These are phyloP conservation scores for Pseudocercospora macadamiae DNA, from an alignment of 2,329 filamentous ascomycete genomes.

Conservation along the genomic window DNA sequence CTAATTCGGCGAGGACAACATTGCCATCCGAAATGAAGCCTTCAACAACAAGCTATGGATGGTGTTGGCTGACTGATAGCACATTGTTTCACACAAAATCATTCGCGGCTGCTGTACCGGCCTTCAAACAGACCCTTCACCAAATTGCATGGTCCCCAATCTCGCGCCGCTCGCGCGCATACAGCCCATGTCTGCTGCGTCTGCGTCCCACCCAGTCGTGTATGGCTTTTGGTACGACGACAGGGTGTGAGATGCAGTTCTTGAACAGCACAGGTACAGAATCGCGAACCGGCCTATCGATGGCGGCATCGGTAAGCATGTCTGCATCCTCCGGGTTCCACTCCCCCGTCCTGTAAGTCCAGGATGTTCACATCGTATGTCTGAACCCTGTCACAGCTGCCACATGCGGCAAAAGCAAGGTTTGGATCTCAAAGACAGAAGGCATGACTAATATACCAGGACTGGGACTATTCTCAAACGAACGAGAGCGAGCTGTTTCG, in stretches of 20 bases:
- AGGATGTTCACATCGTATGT: not conserved
- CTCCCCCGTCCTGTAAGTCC: not conserved
- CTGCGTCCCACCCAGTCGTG: slow-evolving; percentile 56
- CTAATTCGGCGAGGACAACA: slow-evolving; percentile 84
- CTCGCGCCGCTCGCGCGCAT: slow-evolving; percentile 77
- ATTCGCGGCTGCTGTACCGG: slow-evolving; percentile 61
- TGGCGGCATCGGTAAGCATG: slow-evolving; percentile 84
- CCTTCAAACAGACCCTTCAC: not conserved
- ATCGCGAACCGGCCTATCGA: slow-evolving; percentile 90
- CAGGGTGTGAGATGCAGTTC: slow-evolving; percentile 85
- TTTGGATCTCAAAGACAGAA: slow-evolving; percentile 48
- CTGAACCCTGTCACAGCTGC: not conserved
- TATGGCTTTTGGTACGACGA: slow-evolving; percentile 63
- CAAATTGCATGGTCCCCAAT: slow-evolving; percentile 66
- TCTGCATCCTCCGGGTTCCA: slow-evolving; percentile 76
- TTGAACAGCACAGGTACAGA: slow-evolving; percentile 89
- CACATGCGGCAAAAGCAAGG: not conserved
- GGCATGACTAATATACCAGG: slow-evolving; percentile 82
- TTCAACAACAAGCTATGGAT: slow-evolving; percentile 97
- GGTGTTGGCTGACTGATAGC: slow-evolving; percentile 86
- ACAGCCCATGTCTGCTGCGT: slow-evolving; percentile 85
- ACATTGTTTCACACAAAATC: slow-evolving; percentile 75
- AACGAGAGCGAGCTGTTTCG: slow-evolving; percentile 59
- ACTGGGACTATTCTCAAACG: slow-evolving; percentile 93
- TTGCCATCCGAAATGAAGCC: slow-evolving; percentile 74